Evolutionary conservation across 2,329 filamentous ascomycete species (phyloP).

Genomic region (Gyromitra esculenta): DNA sequence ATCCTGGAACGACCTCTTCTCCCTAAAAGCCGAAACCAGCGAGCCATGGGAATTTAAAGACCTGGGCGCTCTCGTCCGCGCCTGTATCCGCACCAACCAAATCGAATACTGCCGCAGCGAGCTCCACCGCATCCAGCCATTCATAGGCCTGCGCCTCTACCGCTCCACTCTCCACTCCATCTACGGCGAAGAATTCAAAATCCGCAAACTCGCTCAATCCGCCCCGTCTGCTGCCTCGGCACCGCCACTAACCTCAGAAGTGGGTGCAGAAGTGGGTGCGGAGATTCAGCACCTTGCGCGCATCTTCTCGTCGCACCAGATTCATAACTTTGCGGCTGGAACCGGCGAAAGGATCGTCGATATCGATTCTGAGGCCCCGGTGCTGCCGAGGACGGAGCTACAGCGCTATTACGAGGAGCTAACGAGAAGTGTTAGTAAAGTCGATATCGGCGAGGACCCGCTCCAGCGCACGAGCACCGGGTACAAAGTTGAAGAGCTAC

Average conservation of each 20-base stretch:
- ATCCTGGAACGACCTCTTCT: conserved; percentile 59
- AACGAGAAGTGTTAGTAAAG: conserved; percentile 21
- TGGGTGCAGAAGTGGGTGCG: conserved; percentile 1
- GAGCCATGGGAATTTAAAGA: conserved; percentile 34
- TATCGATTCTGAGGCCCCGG: conserved; percentile 37
- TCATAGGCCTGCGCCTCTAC: conserved; percentile 32
- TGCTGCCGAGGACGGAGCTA: conserved; percentile 37
- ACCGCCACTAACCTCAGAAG: background rate
- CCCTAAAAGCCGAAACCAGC: conserved; percentile 39
- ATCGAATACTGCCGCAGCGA: conserved; percentile 33
- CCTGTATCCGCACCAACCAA: conserved; percentile 24
- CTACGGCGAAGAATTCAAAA: background rate
- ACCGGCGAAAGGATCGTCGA: conserved; percentile 26
- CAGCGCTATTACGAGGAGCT: conserved; percentile 46
- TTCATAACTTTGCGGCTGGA: conserved; percentile 43
- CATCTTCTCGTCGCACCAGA: conserved; percentile 40
- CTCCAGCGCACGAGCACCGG: conserved; percentile 58
- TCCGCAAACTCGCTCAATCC: background rate
- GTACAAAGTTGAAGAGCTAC: conserved; percentile 62
- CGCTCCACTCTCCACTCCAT: conserved; percentile 9
- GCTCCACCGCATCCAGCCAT: conserved; percentile 17
- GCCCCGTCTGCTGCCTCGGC: background rate
- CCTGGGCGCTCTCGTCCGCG: conserved; percentile 38
- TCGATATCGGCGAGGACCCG: conserved; percentile 33
- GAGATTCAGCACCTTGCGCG: conserved; percentile 28